Evolutionary conservation across 192 early-diverging fungal genomes (phyloP), one percentile per base, ranked within the genome.

Genomic region (Coemansia sp.): DNA sequence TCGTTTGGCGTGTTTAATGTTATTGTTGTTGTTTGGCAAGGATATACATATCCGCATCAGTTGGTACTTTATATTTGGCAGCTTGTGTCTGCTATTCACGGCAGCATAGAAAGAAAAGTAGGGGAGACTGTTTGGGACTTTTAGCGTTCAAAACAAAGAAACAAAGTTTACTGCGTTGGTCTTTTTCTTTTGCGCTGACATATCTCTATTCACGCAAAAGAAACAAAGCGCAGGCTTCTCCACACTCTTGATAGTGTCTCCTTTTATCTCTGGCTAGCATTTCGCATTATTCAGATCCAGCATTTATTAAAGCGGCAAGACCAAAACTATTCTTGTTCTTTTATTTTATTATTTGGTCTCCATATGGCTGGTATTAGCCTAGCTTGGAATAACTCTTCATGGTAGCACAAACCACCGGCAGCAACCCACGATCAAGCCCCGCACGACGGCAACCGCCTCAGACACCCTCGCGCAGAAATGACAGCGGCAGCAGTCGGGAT

Each of bases 111-210:
- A 15, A 49, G 37, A 23, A 55, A 56, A 56, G 54, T 56, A 56
- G 54, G 54, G 54, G 39, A 51, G 50, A 22, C 48, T 62, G 47
- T 62, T 62, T 62, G 48, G 43, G 27, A 22, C 32, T 61, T 43
- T 58, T 61, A 49, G 15, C 43, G n/a, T 59, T 45, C 41, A 59
- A 59, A 59, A 59, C 54, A 56, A 56, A 56, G 29, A 55, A 55
- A 55, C 27, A 54, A 6, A 48, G 24, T 61, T 49, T 49, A 37
- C 60, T 35, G 47, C 45, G n/a, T 37, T 22, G 29, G 35, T 17
- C 35, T 19, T 29, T 32, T 38, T 41, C 35, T 59, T 60, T 17
- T 27, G 35, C 35, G 54, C 35, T 37, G 29, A 56, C 54, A 56
- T 56, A 27, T 27, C 54, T 56, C 54, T 56, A 56, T 56, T 37